Evolutionary conservation across 2,329 filamentous ascomycete genomes (phyloP).

Genomic region (Aspergillus fischeri): DNA sequence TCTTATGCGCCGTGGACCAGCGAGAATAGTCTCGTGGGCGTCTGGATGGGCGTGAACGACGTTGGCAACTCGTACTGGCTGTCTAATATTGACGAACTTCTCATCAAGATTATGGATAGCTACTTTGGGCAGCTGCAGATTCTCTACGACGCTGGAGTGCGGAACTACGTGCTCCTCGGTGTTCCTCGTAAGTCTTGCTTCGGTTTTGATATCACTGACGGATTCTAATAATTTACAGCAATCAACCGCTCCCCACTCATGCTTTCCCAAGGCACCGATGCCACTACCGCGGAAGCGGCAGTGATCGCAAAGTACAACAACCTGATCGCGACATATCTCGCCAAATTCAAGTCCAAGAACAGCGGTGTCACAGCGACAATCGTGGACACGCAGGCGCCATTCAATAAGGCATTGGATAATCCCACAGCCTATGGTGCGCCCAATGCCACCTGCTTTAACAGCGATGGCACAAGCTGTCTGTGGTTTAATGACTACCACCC

Average conservation of each 20-base stretch:
- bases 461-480: slow-evolving; percentile 6
- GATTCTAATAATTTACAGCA: background rate
- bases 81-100: background rate
- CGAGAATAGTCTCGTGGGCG: slow-evolving; percentile 2
- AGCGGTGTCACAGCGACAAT: slow-evolving; percentile 4
- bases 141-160: slow-evolving; percentile 3
- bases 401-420: slow-evolving; percentile 5
- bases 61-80: slow-evolving; percentile 6
- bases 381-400: slow-evolving; percentile 6
- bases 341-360: background rate
- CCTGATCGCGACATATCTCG: background rate
- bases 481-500: slow-evolving; percentile 14
- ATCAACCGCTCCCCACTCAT: slow-evolving; percentile 5
- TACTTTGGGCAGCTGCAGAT: slow-evolving; percentile 8
- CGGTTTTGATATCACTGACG: background rate
- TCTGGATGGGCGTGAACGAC: slow-evolving; percentile 13
- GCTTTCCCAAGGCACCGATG: background rate
- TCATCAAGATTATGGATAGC: slow-evolving; percentile 3
- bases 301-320: slow-evolving; percentile 6
- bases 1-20: slow-evolving; percentile 2
- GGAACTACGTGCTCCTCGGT: slow-evolving; percentile 5
- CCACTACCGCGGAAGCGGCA: background rate
- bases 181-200: slow-evolving; percentile 5
- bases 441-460: slow-evolving; percentile 5
- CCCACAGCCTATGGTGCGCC: background rate